phyloP scores from a whole-genome alignment of 768 basidiomycete genomes.

The Cystofilobasidium capitatum region DNA sequence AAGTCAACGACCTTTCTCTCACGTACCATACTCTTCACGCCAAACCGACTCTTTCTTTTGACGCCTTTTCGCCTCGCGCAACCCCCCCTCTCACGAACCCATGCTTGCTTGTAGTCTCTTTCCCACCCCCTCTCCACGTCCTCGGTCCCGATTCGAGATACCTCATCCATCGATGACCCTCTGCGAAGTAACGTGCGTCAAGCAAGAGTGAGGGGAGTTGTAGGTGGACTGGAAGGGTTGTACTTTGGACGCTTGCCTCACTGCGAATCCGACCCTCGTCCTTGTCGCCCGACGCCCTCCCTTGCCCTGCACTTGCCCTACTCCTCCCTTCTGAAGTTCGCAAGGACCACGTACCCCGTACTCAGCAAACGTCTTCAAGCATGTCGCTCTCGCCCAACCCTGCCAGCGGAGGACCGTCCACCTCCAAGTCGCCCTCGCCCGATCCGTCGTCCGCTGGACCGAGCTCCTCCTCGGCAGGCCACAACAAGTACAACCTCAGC shows the following conservation, averaged over 20 bases:
- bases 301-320: neutral
- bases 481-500: conserved; percentile 19
- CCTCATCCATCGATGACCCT: no score
- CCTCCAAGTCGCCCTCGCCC: conserved; percentile 12
- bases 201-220: no score
- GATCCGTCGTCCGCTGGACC: no score
- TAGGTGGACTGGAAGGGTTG: no score
- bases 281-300: no score
- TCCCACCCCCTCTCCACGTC: no score
- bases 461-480: neutral
- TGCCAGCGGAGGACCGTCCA: neutral
- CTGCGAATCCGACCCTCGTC: no score
- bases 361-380: neutral
- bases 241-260: no score
- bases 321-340: neutral
- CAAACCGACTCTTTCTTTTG: neutral
- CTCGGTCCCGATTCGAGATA: no score
- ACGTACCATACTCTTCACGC: neutral
- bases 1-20: no score
- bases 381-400: conserved; percentile 1
- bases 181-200: no score
- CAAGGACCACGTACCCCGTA: neutral
- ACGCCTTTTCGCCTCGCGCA: neutral
- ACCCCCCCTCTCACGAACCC: neutral
- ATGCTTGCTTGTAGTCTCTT: neutral